phyloP scores from a whole-genome alignment of 2,329 filamentous ascomycete species.

The Alternaria novae-zelandiae region DNA sequence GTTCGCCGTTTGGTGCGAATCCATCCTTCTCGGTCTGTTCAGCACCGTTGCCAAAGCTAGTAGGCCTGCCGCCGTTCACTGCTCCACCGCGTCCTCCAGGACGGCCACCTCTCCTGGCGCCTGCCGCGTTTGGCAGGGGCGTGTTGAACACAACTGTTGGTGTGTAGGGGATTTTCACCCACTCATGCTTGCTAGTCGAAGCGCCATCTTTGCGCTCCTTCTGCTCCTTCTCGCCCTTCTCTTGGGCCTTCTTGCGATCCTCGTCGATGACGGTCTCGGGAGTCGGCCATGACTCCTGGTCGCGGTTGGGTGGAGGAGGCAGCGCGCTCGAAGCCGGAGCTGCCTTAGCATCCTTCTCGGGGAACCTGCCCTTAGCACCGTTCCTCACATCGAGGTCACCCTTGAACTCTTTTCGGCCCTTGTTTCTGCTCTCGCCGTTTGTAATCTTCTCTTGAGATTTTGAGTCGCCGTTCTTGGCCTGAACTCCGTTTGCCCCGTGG shows the following conservation, averaged over 20 bases:
- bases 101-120: conserved; percentile 49
- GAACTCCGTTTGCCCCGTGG: conserved; percentile 12
- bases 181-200: conserved; percentile 73
- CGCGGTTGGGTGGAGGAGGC: conserved; percentile 71
- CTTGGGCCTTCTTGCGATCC: conserved; percentile 73
- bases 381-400: conserved; percentile 37
- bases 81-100: conserved; percentile 62
- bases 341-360: conserved; percentile 39
- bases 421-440: conserved; percentile 25
- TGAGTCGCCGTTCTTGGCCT: conserved; percentile 34
- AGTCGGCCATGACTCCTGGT: conserved; percentile 87
- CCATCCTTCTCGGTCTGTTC: conserved; percentile 48
- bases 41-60: conserved; percentile 49
- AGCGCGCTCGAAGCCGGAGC: conserved; percentile 30
- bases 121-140: conserved; percentile 64
- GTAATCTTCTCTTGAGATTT: conserved; percentile 27
- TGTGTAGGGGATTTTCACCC: conserved; percentile 82
- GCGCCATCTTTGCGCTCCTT: conserved; percentile 63
- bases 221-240: conserved; percentile 73
- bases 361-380: conserved; percentile 30
- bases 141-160: conserved; percentile 88
- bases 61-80: conserved; percentile 60
- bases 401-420: conserved; percentile 35
- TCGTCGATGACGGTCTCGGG: conserved; percentile 80
- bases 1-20: conserved; percentile 39